These are phyloP conservation scores for Penicillium sp. DNA, from an alignment of 2,329 filamentous ascomycete genomes.

Conservation along the genomic window DNA sequence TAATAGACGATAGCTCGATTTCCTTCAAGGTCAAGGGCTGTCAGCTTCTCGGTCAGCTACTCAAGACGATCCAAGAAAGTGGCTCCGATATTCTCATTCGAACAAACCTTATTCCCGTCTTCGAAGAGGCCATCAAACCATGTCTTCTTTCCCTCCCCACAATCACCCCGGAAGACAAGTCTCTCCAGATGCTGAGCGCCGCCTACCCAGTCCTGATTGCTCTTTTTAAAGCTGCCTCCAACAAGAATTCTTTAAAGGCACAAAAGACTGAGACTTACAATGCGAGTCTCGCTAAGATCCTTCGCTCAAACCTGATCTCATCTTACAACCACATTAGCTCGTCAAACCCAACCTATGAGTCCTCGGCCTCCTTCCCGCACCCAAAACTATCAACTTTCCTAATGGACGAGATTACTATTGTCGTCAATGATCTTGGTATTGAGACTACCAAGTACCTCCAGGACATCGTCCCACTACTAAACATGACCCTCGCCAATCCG, in stretches of 20 bases:
- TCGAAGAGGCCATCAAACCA: slow-evolving; percentile 53
- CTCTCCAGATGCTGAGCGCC: slow-evolving; percentile 61
- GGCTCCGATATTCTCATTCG: slow-evolving; percentile 42
- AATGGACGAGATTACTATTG: slow-evolving; percentile 27
- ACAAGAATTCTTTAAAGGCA: slow-evolving; percentile 21
- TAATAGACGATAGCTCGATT: slow-evolving; percentile 44
- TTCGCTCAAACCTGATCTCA: slow-evolving; percentile 37
- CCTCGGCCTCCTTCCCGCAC: slow-evolving; percentile 44
- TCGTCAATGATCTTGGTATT: slow-evolving; percentile 36
- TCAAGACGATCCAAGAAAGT: slow-evolving; percentile 35
- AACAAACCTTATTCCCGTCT: slow-evolving; percentile 47
- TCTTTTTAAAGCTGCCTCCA: slow-evolving; percentile 52
- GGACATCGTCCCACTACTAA: slow-evolving; percentile 67
- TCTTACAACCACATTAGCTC: slow-evolving; percentile 49
- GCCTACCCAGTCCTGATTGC: slow-evolving; percentile 68
- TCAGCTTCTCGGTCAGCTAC: slow-evolving; percentile 34
- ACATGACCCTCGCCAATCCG: slow-evolving; percentile 65
- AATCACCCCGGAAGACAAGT: slow-evolving; percentile 72
- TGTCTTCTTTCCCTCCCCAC: slow-evolving; percentile 74
- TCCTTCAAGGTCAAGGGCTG: slow-evolving; percentile 42
- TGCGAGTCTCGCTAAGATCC: slow-evolving; percentile 25
- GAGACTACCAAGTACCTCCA: slow-evolving; percentile 47
- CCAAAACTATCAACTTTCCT: slow-evolving; percentile 52
- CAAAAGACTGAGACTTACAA: slow-evolving; percentile 23
- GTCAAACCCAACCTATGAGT: slow-evolving; percentile 45